Base-by-base conservation (phyloP, 2,329 filamentous ascomycete genomes). In the Bipolaris bicolor region DNA sequence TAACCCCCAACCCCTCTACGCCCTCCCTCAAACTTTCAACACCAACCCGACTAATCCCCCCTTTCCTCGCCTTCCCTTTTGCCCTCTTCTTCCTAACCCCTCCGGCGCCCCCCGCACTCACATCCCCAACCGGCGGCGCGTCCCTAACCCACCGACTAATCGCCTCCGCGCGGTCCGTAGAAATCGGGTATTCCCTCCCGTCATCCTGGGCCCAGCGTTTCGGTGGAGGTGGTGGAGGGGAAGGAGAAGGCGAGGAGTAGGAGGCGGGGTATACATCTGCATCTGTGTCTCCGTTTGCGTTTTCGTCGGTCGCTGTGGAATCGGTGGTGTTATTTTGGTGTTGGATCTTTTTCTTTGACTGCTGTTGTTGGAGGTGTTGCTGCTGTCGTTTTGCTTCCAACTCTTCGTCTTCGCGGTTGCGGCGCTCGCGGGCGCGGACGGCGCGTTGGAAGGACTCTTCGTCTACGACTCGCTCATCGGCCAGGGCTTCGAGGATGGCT, bases 111-210 rank as follows among this genome's bases (percentile, higher is more conserved):
- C 66, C 72, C 2, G 55, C 68, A 65, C 31, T 77, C 77, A 44
- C 77, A 70, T 1, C 77, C 46, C 77, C 71, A 0, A 70, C 57
- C 10, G 76, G 55, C n/a, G 80, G 80, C 31, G 79, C 78, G 59
- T 82, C 81, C 26, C 77, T 66, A 15, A 94, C 84, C 90, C 91
- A 95, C 40, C 84, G 78, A 0, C 87, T 84, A 56, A 94, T 86
- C 16, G 85, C 84, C 46, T 86, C 82, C 0, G 90, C 90, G 20
- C 90, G 83, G 61, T 90, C 88, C 1, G 89, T 90, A 16, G 84
- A 81, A 61, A 91, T 86, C 2, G 86, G 85, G 71, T 90, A 90
- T 62, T 91, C 88, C 66, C 85, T 86, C 0, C 83, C 84, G 58
- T 88, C 85, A 50, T 89, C 87, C 54, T 86, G 82, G 5, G 84